These are phyloP conservation scores for Rachicladosporium sp. DNA, from an alignment of 2,329 filamentous ascomycete genomes.

Conservation along the genomic window DNA sequence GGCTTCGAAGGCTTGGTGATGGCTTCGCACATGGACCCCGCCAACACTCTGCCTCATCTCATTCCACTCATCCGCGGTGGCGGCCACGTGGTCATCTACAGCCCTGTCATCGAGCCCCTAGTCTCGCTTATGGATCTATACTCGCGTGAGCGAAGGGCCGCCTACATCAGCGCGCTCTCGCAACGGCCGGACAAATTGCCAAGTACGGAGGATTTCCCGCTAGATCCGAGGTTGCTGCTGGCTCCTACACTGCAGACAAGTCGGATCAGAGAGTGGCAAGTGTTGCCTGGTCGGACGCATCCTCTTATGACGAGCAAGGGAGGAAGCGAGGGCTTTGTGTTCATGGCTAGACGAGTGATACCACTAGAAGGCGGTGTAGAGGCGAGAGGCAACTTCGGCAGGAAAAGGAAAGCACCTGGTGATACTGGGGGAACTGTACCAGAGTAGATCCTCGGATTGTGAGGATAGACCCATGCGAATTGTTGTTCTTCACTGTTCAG, in stretches of 20 bases:
- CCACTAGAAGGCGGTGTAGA: constrained; percentile 70
- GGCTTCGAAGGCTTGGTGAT: constrained; percentile 75
- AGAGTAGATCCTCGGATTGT: too few relatives aligned
- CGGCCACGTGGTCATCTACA: constrained; percentile 76
- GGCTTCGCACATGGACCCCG: constrained; percentile 69
- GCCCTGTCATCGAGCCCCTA: constrained; percentile 66
- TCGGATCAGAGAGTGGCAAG: constrained; percentile 72
- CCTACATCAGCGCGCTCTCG: constrained; percentile 46
- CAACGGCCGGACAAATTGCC: constrained; percentile 17
- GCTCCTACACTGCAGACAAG: constrained; percentile 71
- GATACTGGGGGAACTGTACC: not conserved
- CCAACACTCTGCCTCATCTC: constrained; percentile 59
- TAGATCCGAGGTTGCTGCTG: constrained; percentile 76
- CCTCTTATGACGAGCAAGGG: constrained; percentile 84
- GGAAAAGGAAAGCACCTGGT: constrained; percentile 47
- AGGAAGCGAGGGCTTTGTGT: constrained; percentile 80
- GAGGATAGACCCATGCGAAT: too few relatives aligned
- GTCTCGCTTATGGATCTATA: constrained; percentile 71
- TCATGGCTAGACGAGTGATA: constrained; percentile 69
- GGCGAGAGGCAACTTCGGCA: constrained; percentile 62
- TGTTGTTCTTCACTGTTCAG: too few relatives aligned
- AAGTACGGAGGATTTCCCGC: constrained; percentile 57
- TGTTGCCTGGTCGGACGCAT: constrained; percentile 81
- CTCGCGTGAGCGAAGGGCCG: constrained; percentile 63
- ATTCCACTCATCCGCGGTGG: constrained; percentile 75